A percentile compares a stretch with the other conserved stretches of the same genome.
Evolutionary conservation across 2,329 filamentous ascomycete species (phyloP).

Genomic region (Graphilbum fragrans): DNA sequence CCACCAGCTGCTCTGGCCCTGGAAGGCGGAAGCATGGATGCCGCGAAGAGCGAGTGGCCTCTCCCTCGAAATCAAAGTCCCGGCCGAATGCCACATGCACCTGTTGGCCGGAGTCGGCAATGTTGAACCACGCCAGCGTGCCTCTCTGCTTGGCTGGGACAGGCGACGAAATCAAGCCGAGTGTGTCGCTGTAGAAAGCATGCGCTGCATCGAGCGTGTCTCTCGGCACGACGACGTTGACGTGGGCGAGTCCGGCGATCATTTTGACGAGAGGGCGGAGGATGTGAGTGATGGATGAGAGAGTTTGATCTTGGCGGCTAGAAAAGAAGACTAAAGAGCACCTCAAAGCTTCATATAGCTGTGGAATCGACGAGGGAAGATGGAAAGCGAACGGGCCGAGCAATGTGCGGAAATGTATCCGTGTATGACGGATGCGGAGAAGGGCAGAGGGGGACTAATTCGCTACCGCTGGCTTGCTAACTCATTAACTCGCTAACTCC

Average conservation of each 20-base stretch:
- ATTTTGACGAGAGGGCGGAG: constrained; percentile 2
- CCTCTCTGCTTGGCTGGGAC: constrained; percentile 40
- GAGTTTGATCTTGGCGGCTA: not conserved
- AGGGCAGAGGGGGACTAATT: too few relatives aligned
- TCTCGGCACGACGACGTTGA: constrained; percentile 45
- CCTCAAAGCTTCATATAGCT: too few relatives aligned
- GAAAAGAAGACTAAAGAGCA: too few relatives aligned
- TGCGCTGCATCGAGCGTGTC: constrained; percentile 37
- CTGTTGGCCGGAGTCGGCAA: constrained; percentile 40
- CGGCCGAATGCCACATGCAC: constrained; percentile 40
- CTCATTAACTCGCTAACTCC: too few relatives aligned
- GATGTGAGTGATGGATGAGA: not conserved
- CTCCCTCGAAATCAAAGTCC: constrained; percentile 15
- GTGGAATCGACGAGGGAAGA: too few relatives aligned
- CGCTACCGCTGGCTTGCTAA: too few relatives aligned
- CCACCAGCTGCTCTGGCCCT: constrained; percentile 31
- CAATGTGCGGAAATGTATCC: too few relatives aligned
- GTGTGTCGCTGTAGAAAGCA: constrained; percentile 41
- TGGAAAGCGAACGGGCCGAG: too few relatives aligned
- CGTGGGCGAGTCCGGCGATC: constrained; percentile 26
- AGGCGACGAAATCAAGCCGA: constrained; percentile 37
- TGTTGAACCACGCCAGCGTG: constrained; percentile 48
- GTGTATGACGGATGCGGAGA: too few relatives aligned
- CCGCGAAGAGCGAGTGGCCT: constrained; percentile 23
- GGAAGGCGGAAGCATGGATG: constrained; percentile 48